These are phyloP conservation scores for Cinnamomum micranthum DNA, from an alignment of 164 flowering plant species.

Conservation along the genomic window DNA sequence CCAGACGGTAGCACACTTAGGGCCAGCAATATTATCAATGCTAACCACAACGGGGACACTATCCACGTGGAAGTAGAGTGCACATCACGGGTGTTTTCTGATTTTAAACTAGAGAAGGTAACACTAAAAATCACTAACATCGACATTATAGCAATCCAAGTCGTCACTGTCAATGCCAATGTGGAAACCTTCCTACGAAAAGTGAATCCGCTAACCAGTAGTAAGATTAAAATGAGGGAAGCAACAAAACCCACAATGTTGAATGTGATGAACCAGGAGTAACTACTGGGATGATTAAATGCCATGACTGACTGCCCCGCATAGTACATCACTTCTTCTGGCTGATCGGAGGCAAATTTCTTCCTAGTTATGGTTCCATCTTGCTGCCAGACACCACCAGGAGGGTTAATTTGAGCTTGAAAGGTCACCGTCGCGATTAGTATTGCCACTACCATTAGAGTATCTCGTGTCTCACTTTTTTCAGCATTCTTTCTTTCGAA, in stretches of 20 bases:
- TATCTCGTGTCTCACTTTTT: not conserved
- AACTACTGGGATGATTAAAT: not conserved
- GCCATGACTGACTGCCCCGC: not conserved
- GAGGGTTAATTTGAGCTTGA: constrained; percentile 4
- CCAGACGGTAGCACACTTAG: no score
- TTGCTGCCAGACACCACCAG: constrained; percentile 7
- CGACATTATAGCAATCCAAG: not conserved
- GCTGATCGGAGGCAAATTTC: not conserved
- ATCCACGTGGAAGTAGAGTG: no score
- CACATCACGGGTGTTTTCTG: no score
- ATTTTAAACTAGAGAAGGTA: no score
- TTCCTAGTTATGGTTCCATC: not conserved
- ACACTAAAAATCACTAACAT: not conserved
- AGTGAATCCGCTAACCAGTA: not conserved
- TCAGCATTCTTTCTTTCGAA: not conserved
- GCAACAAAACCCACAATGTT: not conserved
- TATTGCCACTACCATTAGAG: constrained; percentile 2
- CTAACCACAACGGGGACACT: no score
- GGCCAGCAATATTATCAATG: no score
- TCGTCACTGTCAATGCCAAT: not conserved
- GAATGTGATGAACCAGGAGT: not conserved
- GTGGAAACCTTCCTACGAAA: not conserved
- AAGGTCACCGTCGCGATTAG: constrained; percentile 6
- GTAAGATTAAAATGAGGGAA: not conserved
- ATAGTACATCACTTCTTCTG: not conserved